Evolutionary conservation across 805 yeast species (phyloP), one percentile per base, ranked within the genome.

Genomic region (Phaffomyces thermotolerans): DNA sequence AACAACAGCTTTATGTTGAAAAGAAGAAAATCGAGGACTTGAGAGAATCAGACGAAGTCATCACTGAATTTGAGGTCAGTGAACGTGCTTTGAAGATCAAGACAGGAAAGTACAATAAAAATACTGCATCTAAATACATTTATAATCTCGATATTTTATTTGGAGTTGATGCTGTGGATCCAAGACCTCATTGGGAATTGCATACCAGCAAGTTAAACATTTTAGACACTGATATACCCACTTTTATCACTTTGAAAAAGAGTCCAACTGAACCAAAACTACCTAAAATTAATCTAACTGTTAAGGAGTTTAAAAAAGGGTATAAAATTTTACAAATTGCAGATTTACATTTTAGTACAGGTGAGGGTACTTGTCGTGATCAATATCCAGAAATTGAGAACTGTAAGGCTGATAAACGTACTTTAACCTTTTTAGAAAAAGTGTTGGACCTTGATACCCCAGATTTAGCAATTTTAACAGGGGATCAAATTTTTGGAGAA

Each of bases 401-500:
- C 12, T 93, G 98, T 58, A 64, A 73, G 47, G 98, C 98, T 0
- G 99, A 57, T 37, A 44, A 43, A 33, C 45, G 60, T 27, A 87
- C 98, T 0, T 46, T 74, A 27, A 53, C 60, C 6, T 88, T 90
- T 54, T 56, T 91, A 9, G 68, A 77, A 7, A 60, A 60, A 18
- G 84, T 85, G 0, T 64, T 91, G 37, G 90, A 85, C 43, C 46
- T 72, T 1, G 98, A 93, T 59, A 60, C 72, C 30, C 98, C 99
- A 0, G 90, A 93, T 57, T 61, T 90, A 24, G 93, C 88, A 0
- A 87, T 89, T 0, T 67, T 88, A 45, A 81, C 96, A 0, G 99
- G 99, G 7, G 99, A 91, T 64, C 96, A 88, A 60, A 73, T 91
- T 1, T 86, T 78, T 72, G 98, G 98, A 3, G 80, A 76, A 34